These are phyloP conservation scores for Turritis glabra DNA, from an alignment of 345 rosid species.

Conservation along the genomic window DNA sequence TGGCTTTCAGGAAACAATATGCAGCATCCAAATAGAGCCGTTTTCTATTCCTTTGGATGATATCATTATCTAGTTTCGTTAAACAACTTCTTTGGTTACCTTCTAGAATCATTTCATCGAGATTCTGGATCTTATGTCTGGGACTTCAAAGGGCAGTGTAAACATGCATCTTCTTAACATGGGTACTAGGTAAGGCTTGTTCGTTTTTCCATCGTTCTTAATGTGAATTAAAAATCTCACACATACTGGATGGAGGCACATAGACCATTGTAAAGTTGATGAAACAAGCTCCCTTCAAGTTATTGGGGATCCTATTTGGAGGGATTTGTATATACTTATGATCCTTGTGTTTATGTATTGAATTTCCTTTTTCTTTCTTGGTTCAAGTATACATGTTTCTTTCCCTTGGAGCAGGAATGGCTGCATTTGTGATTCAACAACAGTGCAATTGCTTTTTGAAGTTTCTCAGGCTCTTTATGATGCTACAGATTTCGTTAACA, in stretches of 20 bases:
- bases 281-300: background rate
- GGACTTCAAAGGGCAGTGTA: conserved; percentile 56
- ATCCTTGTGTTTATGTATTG: background rate
- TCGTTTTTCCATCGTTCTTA: conserved; percentile 8
- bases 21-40: background rate
- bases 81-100: conserved; percentile 15
- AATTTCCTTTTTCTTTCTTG: conserved; percentile 6
- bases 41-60: background rate
- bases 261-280: background rate
- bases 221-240: background rate
- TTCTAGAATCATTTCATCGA: conserved; percentile 76
- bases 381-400: conserved; percentile 7
- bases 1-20: conserved; percentile 8
- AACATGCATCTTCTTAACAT: conserved; percentile 68
- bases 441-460: conserved; percentile 70
- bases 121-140: conserved; percentile 75
- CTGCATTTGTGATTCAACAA: conserved; percentile 53
- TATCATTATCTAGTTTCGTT: conserved; percentile 3
- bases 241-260: background rate
- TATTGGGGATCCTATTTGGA: conserved; percentile 18
- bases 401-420: conserved; percentile 59
- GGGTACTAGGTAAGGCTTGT: conserved; percentile 63
- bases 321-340: background rate
- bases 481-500: conserved; percentile 54
- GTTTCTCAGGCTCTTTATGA: conserved; percentile 69